phyloP scores from a whole-genome alignment of 2,329 filamentous ascomycete species.

The Cladobotryum protrusum region DNA sequence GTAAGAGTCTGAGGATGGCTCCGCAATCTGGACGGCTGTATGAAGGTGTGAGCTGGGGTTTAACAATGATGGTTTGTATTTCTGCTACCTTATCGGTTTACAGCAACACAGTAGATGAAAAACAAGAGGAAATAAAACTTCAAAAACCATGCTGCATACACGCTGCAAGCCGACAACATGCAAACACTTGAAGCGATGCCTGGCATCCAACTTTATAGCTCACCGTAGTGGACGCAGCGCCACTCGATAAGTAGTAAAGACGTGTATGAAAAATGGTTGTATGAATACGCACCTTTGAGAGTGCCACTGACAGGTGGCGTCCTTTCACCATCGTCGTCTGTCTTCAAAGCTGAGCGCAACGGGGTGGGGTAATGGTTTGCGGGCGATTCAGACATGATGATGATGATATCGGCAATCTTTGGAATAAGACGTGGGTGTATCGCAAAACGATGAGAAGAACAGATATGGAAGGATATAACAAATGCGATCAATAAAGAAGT shows the following conservation, averaged over 20 bases:
- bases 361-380: constrained; percentile 17
- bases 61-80: neutral
- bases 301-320: constrained; percentile 31
- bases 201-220: neutral
- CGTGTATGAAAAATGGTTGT: neutral
- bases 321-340: constrained; percentile 35
- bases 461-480: no score
- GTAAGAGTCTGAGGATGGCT: constrained; percentile 35
- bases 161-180: no score
- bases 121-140: neutral
- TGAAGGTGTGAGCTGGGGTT: constrained; percentile 10
- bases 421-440: neutral
- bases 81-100: constrained; percentile 1
- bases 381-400: constrained; percentile 22
- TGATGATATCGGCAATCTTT: no score
- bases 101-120: constrained; percentile 1
- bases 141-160: neutral
- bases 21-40: constrained; percentile 52
- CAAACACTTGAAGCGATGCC: neutral
- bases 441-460: no score
- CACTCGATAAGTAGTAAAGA: neutral
- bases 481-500: neutral
- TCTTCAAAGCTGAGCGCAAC: constrained; percentile 39
- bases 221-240: neutral
- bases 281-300: constrained; percentile 37